Evolutionary conservation across 345 rosid genomes (phyloP).

Genomic region (Eucalyptus polybractea): DNA sequence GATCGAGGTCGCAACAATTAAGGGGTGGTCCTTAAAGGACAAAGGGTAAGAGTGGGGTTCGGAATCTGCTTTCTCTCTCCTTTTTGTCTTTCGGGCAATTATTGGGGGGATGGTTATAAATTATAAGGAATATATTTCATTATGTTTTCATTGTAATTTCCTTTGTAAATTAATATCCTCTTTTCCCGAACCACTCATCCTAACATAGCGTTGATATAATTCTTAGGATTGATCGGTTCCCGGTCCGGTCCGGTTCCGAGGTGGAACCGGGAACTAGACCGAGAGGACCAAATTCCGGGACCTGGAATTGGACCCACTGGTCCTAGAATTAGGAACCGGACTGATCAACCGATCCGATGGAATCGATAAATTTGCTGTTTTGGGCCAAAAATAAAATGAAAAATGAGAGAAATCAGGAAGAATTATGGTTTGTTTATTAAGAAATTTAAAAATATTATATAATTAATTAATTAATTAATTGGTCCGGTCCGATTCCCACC

Average conservation of each 20-base stretch:
- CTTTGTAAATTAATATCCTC: not conserved
- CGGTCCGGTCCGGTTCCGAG: fast-evolving
- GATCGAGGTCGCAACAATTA: not conserved
- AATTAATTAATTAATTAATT: no score
- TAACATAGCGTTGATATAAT: not conserved
- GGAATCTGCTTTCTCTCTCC: not conserved
- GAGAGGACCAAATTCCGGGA: no score
- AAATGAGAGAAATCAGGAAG: no score
- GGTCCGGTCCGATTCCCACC: fast-evolving
- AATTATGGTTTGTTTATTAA: no score
- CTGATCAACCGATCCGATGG: fast-evolving
- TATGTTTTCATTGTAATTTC: no score
- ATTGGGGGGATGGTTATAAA: not conserved
- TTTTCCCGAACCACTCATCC: not conserved
- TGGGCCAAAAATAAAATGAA: no score
- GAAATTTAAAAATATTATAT: no score
- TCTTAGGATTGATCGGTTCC: no score
- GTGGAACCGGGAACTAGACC: fast-evolving
- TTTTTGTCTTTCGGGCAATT: not conserved
- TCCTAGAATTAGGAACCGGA: fast-evolving
- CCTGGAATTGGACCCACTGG: fast-evolving
- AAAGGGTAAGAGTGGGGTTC: not conserved
- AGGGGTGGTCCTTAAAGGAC: not conserved
- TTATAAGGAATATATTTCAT: not conserved
- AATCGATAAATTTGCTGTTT: no score